Evolutionary conservation across 108 stramenopile genomes (phyloP), one percentile per base, ranked within the genome.

Genomic region (Skeletonema costatum): DNA sequence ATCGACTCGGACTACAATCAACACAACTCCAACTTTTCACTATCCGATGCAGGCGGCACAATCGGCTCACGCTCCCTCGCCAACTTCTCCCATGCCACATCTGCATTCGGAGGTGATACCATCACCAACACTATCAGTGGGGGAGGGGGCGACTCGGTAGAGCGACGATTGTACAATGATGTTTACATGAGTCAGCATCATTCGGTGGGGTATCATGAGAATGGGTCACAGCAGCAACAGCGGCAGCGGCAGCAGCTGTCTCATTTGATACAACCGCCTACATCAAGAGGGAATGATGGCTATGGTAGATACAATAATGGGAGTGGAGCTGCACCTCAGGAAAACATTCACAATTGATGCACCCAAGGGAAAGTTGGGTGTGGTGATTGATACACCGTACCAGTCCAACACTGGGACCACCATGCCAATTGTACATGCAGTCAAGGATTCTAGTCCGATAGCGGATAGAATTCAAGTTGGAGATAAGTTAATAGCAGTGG

Each of bases 361-460:
- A 10, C 85, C 85, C 11, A 32, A 67, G 39, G 85, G 77, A 8
- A 78, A 82, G 39, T 50, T 82, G 1, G 85, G 81, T 12, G 64
- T 85, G 3, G 85, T 85, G 32, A 70, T 85, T 17, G 85, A 85
- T 59, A 68, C 81, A 14, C 81, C 85, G 17, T 19, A 4, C 50
- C 5, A 4, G 5, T 19, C n/a, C 6, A 4, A 51, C 14, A 51
- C 50, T 3, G 33, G 58, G 16, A 10, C 73, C 36, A 51, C 50
- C 33, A 68, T 66, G n/a, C 84, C 84, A 4, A 46, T 78, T 4
- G 81, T 85, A 9, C 85, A 85, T 44, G 77, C 81, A 36, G 66
- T 85, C 16, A 82, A 82, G 53, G 81, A 82, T 30, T 78, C 73
- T 1, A 77, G 78, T 60, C 85, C 85, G 4, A 73, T 85, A 51